Evolutionary conservation across 768 basidiomycete genomes (phyloP).

Genomic region (Calocera viscosa): DNA sequence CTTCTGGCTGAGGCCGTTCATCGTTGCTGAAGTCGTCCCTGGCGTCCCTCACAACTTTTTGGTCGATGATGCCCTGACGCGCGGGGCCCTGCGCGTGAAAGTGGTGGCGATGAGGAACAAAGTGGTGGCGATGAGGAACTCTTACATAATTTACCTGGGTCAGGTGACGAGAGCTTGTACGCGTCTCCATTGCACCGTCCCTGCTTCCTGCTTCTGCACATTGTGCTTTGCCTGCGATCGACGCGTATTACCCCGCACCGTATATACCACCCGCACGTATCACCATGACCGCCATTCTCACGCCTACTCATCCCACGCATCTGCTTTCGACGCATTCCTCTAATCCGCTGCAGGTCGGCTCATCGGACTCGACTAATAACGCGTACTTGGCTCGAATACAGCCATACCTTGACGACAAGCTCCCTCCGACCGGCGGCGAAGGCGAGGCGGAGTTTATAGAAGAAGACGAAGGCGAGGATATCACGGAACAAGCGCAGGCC

Average conservation of each 20-base stretch:
- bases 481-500: conserved; percentile 3
- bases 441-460: conserved; percentile 16
- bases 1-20: background rate
- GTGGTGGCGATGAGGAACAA: background rate
- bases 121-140: background rate
- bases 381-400: conserved; percentile 36
- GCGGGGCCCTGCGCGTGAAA: background rate
- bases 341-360: conserved; percentile 56
- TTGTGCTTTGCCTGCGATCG: background rate
- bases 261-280: conserved; percentile 3
- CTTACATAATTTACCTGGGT: background rate
- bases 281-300: conserved; percentile 6
- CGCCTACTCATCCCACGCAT: conserved; percentile 2
- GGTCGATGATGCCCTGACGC: background rate
- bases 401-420: conserved; percentile 38
- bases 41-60: conserved; percentile 1
- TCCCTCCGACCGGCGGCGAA: conserved; percentile 27
- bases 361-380: conserved; percentile 45
- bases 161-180: conserved; percentile 2
- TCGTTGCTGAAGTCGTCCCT: background rate
- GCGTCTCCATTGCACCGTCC: background rate
- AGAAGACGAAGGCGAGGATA: conserved; percentile 30
- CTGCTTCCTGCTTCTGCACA: conserved; percentile 3
- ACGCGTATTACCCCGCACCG: background rate
- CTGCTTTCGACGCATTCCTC: conserved; percentile 56